Percentiles rank a stretch among this genome's conserved stretches.
Conservation (phyloP, 805 yeast species). For the Lipomyces starkeyi region DNA sequence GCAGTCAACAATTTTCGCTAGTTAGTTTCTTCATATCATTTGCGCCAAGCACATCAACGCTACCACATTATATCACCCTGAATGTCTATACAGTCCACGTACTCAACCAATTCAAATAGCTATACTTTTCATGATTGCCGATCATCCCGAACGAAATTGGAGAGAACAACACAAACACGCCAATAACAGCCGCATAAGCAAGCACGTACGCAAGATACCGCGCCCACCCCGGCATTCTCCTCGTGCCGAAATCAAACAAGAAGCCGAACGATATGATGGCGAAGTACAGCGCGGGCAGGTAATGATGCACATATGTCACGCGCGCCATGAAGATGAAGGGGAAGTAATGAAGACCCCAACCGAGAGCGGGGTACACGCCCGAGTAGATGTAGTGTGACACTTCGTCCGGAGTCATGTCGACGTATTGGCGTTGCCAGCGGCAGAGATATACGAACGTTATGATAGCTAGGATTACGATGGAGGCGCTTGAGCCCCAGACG, state of each 20-base stretch:
- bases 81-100: conserved; percentile 54
- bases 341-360: conserved; percentile 86
- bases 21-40: background rate
- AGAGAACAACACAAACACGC: conserved; percentile 63
- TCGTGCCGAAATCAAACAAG: conserved; percentile 57
- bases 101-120: conserved; percentile 58
- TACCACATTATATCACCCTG: background rate
- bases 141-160: conserved; percentile 84
- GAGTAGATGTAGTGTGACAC: conserved; percentile 59
- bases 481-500: conserved; percentile 66
- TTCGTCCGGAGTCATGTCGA: conserved; percentile 52
- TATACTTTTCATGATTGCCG: conserved; percentile 57
- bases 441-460: conserved; percentile 49
- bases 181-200: conserved; percentile 60
- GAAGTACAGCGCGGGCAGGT: conserved; percentile 92
- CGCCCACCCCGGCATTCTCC: conserved; percentile 33
- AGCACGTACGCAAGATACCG: conserved; percentile 50
- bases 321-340: conserved; percentile 95
- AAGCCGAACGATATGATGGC: conserved; percentile 81
- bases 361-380: conserved; percentile 83
- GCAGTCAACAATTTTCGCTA: background rate
- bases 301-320: conserved; percentile 96
- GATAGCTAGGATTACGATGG: conserved; percentile 53
- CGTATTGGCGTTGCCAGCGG: conserved; percentile 75
- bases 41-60: background rate